Base-by-base conservation (phyloP, 2,329 filamentous ascomycete genomes). In the Colletotrichum limetticola region DNA sequence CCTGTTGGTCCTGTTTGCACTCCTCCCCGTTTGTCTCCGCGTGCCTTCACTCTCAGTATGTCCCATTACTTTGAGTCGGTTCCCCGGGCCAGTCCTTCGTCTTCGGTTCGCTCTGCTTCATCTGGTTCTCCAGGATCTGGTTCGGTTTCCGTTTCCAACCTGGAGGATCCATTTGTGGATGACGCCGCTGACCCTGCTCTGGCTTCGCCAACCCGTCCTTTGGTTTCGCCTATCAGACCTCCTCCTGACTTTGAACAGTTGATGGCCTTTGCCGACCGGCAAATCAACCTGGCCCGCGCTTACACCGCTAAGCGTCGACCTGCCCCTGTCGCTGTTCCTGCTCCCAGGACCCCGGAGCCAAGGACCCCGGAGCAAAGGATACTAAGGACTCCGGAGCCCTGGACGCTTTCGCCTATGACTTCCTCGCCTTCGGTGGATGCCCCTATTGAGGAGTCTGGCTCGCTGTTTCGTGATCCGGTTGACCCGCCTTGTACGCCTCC, bases 181-280 rank as follows among this genome's bases (percentile, higher is more conserved):
- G 46, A 63, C 52, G 19, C 19, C 19, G 19, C 19, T 49, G 7
- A 19, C 8, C 42, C 19, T 49, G 16, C 7, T 49, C 8, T 22
- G 42, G 42, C 19, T 49, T 49, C 19, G 19, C 42, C 19, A n/a
- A 49, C 4, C 42, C 8, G 7, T 35, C 46, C 14, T 7, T n/a
- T 37, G n/a, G 6, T n/a, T 14, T 5, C 22, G 28, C 61, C 46
- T 12, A 11, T 32, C 28, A n/a, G 28, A 46, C n/a, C 61, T 55
- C 28, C 24, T 14, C 30, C 46, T 52, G n/a, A 64, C 61, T 55
- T 64, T 16, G 61, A 64, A 53, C 61, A 64, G 61, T 49, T 64
- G 12, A 64, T 64, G 46, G 61, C 46, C 52, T 55, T 64, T 52
- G 61, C 46, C 61, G 61, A 64, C 14, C 24, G 14, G 46, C 46